Evolutionary conservation across 805 yeast species (phyloP).

Genomic region (Phaffomyces opuntiae): DNA sequence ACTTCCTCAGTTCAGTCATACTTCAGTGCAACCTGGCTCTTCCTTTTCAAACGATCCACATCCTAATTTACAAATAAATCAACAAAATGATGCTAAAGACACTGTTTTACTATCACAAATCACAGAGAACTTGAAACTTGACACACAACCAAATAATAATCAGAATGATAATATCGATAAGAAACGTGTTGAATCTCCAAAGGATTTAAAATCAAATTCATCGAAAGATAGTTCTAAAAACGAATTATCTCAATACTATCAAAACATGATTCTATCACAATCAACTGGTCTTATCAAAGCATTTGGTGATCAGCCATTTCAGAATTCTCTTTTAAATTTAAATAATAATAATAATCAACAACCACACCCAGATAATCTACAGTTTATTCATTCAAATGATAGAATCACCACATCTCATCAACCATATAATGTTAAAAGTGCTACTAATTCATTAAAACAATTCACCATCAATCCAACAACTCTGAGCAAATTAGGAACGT

Average conservation of each 20-base stretch:
- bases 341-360: conserved; percentile 8
- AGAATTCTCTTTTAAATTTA: conserved; percentile 19
- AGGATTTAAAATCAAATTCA: neutral
- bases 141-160: neutral
- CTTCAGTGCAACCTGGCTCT: conserved; percentile 5
- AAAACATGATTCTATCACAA: conserved; percentile 42
- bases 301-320: conserved; percentile 27
- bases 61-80: neutral
- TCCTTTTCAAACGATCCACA: conserved; percentile 3
- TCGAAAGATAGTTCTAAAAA: conserved; percentile 18
- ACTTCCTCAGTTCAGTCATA: conserved; percentile 21
- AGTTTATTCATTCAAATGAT: conserved; percentile 25
- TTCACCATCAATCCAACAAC: conserved; percentile 14
- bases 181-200: neutral
- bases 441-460: conserved; percentile 19
- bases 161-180: too few species aligned
- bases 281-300: conserved; percentile 44
- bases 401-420: conserved; percentile 12
- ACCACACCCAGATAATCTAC: conserved; percentile 7
- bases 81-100: neutral
- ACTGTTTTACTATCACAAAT: conserved; percentile 5
- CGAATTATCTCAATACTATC: conserved; percentile 27
- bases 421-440: neutral
- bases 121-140: conserved; percentile 5
- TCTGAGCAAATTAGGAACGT: conserved; percentile 6